Evolutionary conservation across 768 basidiomycete genomes (phyloP).

Genomic region (Tulasnella sp.): DNA sequence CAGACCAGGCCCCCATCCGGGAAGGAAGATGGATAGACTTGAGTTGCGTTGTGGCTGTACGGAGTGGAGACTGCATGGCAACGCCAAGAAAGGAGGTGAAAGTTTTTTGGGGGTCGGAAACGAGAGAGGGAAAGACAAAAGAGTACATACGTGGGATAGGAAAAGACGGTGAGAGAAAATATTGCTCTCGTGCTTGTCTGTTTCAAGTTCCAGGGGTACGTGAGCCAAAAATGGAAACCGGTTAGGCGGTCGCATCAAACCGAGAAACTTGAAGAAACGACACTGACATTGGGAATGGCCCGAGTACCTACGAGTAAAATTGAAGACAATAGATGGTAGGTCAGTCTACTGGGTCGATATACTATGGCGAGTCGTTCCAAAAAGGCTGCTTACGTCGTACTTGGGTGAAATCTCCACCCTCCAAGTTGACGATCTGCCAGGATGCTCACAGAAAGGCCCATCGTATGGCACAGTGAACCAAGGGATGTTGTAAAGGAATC

Average conservation of each 20-base stretch:
- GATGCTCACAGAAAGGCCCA: background rate
- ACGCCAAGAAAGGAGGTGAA: background rate
- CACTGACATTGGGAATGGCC: background rate
- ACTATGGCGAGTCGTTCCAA: background rate
- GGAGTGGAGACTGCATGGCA: background rate
- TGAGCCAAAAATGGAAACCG: background rate
- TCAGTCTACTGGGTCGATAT: background rate
- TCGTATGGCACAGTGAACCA: background rate
- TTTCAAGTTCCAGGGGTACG: background rate
- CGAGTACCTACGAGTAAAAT: background rate
- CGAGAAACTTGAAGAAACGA: background rate
- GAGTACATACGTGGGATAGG: slow-evolving; percentile 5
- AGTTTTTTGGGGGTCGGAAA: too few relatives aligned
- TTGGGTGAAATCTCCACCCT: background rate
- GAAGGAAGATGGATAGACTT: slow-evolving; percentile 6
- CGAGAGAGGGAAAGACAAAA: background rate
- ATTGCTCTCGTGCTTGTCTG: slow-evolving; percentile 19
- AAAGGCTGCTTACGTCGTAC: background rate
- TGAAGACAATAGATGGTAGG: background rate
- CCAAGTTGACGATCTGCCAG: background rate
- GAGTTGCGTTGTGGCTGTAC: background rate
- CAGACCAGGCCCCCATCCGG: slow-evolving; percentile 16
- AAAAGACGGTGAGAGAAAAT: slow-evolving; percentile 17
- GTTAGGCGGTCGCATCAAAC: background rate
- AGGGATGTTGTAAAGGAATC: background rate